Conservation (phyloP, 106 monocot species). For the Hemerocallis citrina region DNA sequence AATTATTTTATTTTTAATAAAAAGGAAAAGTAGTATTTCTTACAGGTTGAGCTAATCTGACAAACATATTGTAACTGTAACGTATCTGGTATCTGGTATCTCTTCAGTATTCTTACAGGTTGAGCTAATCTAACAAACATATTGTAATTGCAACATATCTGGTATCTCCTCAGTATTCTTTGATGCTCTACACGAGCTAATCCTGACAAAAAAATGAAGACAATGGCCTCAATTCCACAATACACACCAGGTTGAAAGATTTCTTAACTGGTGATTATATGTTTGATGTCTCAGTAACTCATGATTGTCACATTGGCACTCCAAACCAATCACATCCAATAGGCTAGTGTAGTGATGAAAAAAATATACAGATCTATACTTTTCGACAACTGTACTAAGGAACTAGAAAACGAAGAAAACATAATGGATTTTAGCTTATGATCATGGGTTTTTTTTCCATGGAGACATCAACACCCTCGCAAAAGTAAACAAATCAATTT, state of each 20-base stretch:
- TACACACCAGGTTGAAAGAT: background rate
- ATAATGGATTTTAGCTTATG: background rate
- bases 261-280: too few relatives aligned
- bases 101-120: conserved; percentile 5
- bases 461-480: background rate
- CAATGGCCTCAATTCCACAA: background rate
- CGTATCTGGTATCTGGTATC: too few relatives aligned
- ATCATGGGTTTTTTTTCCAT: too few relatives aligned
- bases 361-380: too few relatives aligned
- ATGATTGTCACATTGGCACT: too few relatives aligned
- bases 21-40: background rate
- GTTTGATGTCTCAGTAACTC: too few relatives aligned
- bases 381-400: too few relatives aligned
- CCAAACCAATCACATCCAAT: background rate
- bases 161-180: background rate
- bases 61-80: background rate
- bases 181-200: background rate
- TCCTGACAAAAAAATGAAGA: background rate
- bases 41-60: background rate
- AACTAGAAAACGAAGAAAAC: background rate
- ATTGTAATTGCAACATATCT: background rate
- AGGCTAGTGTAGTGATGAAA: background rate
- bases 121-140: background rate
- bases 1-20: background rate
- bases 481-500: background rate